Evolutionary conservation across 345 rosid species (phyloP), one percentile per base, ranked within the genome.

Genomic region (Eucalyptus pauciflora): DNA sequence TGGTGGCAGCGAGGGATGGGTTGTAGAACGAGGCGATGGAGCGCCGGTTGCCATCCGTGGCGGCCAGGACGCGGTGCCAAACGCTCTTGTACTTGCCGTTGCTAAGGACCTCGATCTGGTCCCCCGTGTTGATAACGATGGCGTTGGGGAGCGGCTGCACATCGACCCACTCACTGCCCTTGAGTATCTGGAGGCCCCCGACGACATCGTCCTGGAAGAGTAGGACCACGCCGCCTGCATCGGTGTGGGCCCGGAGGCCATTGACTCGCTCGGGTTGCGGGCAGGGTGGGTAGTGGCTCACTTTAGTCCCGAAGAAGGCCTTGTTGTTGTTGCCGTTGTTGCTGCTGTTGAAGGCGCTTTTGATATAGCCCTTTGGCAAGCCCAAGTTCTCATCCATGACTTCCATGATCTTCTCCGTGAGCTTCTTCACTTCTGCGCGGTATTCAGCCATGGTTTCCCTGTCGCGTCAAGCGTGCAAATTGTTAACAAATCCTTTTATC

Each of bases 251-350:
- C 79, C 99, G 89, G 46, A 97, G 98, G 41, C 99, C 99, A 46
- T 86, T 90, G 50, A 95, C 94, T 2, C 89, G 94, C 91, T 97
- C 95, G 0, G 98, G 98, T 54, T 91, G 93, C 51, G 99, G 98
- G 89, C 99, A 97, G 25, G 99, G 98, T 16, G 99, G 99, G 90
- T 97, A 97, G 92, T 97, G 99, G 90, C 98, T 95, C 22, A 97
- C 98, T 87, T 89, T 89, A 56, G 89, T 89, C 49, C 91, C 91
- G 41, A 89, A 89, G 87, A 50, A 87, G 85, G 89, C 90, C 88
- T 62, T 50, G 51, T 10, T 49, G 29, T n/a, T 62, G 11, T 52
- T 6, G 33, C 87, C 48, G 33, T 88, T 94, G 89, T 90, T 95
- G 37, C 94, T 95, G 27, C 87, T 93, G 8, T 96, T 92, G 88